Evolutionary conservation across 768 basidiomycete genomes (phyloP).

Genomic region (Xerocomus brunneocitrinus): DNA sequence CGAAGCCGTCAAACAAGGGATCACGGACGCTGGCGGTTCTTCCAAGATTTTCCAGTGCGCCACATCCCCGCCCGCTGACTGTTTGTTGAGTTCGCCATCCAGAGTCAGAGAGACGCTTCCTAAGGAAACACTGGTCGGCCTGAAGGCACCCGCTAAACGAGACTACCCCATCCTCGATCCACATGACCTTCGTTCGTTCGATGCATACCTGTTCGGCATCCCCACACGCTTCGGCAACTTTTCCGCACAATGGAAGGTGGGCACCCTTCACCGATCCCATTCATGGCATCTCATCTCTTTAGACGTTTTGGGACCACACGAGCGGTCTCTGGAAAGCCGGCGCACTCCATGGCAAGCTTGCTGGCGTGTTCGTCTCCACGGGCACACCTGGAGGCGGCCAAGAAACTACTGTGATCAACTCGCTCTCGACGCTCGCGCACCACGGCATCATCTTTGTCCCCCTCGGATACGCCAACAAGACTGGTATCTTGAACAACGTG

Average conservation of each 20-base stretch:
- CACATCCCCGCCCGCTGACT: neutral
- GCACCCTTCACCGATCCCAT: constrained; percentile 3
- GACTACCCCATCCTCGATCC: constrained; percentile 65
- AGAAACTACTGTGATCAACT: constrained; percentile 49
- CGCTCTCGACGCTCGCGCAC: constrained; percentile 59
- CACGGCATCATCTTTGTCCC: constrained; percentile 74
- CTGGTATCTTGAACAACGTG: constrained; percentile 39
- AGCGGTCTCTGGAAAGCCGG: constrained; percentile 61
- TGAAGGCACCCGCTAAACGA: constrained; percentile 71
- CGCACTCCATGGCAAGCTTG: constrained; percentile 69
- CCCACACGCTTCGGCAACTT: constrained; percentile 80
- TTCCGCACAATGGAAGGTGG: constrained; percentile 74
- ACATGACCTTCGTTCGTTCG: constrained; percentile 50
- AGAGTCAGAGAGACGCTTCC: constrained; percentile 80
- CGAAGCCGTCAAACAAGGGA: constrained; percentile 43
- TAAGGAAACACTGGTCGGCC: constrained; percentile 55
- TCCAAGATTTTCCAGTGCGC: constrained; percentile 53
- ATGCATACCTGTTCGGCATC: constrained; percentile 74
- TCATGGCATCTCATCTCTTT: neutral
- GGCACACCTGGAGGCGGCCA: constrained; percentile 80
- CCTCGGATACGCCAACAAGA: constrained; percentile 57
- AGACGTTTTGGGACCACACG: constrained; percentile 76
- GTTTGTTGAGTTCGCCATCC: neutral
- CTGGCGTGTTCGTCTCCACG: constrained; percentile 68
- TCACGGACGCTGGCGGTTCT: constrained; percentile 45